Base-by-base conservation (phyloP, 495 filamentous ascomycete species). In the Hypomontagnella monticulosa region DNA sequence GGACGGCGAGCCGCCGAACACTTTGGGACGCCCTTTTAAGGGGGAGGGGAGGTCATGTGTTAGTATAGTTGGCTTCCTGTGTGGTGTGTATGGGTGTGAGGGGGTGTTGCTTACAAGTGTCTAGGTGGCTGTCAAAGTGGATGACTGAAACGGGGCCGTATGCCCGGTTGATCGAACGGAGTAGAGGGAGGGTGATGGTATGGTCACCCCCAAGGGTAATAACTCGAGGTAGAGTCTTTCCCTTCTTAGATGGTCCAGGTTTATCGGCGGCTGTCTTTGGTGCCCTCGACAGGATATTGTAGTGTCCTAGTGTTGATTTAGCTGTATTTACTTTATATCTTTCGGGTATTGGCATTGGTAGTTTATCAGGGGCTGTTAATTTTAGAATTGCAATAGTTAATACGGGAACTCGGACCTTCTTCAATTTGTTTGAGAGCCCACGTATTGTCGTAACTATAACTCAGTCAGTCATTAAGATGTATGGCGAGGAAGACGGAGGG, bases 121-220 rank as follows among this genome's bases (percentile, higher is more conserved):
- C 92, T 1, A 91, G 82, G 69, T 92, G 89, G 41, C 77, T 90
- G 72, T 96, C 92, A 71, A 96, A 96, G 78, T 96, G 92, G 51
- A 96, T 85, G 12, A 96, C 92, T 0, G 92, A 88, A 1, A 95
- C 84, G 1, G 91, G 90, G 38, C 88, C 87, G 72, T 95, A 90
- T 37, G 91, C 86, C 48, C 89, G 86, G 69, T 92, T 87, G 70
- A 96, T 79, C 0, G 89, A 91, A 16, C 92, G 81, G 10, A 96
- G 83, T 10, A 92, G 87, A 2, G 92, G 88, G 5, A 96, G 83
- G 0, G 90, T 92, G 63, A 96, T 84, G 64, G 88, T 91, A 72
- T 96, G 92, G 73, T 96, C 92, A 14, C 92, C 92, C 23, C 92
- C 92, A 3, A 96, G 80, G 0, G 89, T 92, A 15, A 96, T 83